Conservation (phyloP, 441 rosid genomes). For the Adansonia madagascariensis region DNA sequence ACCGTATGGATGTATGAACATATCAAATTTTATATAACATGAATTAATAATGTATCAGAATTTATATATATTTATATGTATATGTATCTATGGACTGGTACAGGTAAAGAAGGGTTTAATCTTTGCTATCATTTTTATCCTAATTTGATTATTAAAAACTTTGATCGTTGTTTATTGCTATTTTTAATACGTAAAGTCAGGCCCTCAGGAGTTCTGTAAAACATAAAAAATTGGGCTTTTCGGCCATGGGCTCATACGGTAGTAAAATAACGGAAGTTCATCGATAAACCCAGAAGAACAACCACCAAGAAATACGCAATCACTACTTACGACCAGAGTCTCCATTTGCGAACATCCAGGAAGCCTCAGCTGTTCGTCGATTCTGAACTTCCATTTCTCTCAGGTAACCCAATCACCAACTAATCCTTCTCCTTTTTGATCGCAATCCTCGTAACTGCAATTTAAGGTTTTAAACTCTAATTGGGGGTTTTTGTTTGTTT, state of each 20-base stretch:
- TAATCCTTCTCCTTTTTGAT: neutral
- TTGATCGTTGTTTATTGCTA: neutral
- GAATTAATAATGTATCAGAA: too few relatives aligned
- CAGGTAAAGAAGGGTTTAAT: too few relatives aligned
- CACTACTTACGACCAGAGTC: neutral
- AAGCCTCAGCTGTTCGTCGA: constrained; percentile 4
- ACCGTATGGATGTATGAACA: too few relatives aligned
- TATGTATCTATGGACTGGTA: too few relatives aligned
- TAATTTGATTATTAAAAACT: too few relatives aligned
- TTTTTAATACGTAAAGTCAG: neutral
- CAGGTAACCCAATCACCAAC: neutral
- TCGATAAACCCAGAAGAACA: neutral
- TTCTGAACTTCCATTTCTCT: neutral
- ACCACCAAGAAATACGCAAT: neutral
- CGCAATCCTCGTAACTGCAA: neutral
- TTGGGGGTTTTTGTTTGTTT: neutral
- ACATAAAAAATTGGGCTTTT: neutral
- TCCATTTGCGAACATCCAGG: neutral
- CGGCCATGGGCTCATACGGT: neutral
- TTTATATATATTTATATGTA: too few relatives aligned
- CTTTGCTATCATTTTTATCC: too few relatives aligned
- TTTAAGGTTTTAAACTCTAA: neutral
- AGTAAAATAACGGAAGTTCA: neutral
- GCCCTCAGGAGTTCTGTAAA: neutral
- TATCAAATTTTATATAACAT: too few relatives aligned